Base-by-base conservation (phyloP, 345 rosid species). In the Rubroshorea leprosula region DNA sequence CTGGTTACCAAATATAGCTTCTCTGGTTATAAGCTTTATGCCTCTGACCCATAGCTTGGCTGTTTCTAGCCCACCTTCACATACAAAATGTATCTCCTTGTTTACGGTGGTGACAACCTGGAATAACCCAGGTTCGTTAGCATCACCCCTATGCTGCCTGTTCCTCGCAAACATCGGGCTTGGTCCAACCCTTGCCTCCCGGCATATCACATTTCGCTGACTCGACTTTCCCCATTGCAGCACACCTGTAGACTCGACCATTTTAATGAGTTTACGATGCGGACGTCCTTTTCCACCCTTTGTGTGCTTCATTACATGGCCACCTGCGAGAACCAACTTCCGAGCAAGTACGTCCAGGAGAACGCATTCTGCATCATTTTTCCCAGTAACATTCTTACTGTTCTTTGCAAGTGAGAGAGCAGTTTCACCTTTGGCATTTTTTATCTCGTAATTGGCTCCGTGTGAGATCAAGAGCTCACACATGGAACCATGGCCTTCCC, bases 181-280 rank as follows among this genome's bases (percentile, higher is more conserved):
- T 1, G 83, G 75, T 27, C 99, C 95, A 0, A 78, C 47, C 64
- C 75, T 70, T 35, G 83, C 95, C 48, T 75, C 83, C 54, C 71
- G 68, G 73, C 99, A 94, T 11, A 72, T 57, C 44, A 90, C 93
- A 6, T 87, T 94, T 53, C 83, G 80, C 51, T 68, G 45, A 20
- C 67, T 70, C 0, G 97, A 83, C 20, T 84, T 94, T 5, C 99
- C 99, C 99, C 97, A 94, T 20, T 71, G 66, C 45, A 90, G 67
- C 22, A 82, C 75, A 4, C 96, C 95, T 0, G 74, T 60, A 23
- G 72, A 57, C 17, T 67, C 77, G 54, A 82, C 23, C 89, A 94
- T 78, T 67, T 60, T 75, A 61, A 94, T 12, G 21, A 70, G 72
- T 71, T 93, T 93, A 57, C 24, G 39, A 45, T 93, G 99, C 7